phyloP scores from a whole-genome alignment of 2,329 filamentous ascomycete genomes.

The Monilinia polystroma region DNA sequence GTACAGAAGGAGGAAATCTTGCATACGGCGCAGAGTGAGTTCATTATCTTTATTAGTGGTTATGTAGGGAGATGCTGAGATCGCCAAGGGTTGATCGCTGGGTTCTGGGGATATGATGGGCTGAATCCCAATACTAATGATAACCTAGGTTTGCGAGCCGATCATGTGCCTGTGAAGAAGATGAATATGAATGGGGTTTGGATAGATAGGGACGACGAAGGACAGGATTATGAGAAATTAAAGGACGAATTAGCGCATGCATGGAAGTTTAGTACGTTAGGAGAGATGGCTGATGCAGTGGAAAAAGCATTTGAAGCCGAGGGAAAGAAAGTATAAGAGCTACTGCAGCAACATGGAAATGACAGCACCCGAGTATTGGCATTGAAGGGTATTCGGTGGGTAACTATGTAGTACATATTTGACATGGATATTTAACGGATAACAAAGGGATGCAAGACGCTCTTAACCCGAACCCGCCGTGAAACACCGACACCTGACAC shows the following conservation, averaged over 20 bases:
- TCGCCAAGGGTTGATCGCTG: not conserved
- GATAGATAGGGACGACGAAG: conserved; percentile 52
- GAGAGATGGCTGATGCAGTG: conserved; percentile 28
- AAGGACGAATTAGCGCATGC: conserved; percentile 46
- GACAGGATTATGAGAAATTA: conserved; percentile 42
- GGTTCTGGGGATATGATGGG: not conserved
- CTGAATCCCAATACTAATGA: not conserved
- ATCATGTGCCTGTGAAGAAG: conserved; percentile 62
- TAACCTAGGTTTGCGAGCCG: conserved; percentile 52
- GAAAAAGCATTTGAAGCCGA: conserved; percentile 26
- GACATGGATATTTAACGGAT: not conserved
- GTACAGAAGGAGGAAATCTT: conserved; percentile 55
- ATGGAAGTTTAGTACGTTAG: conserved; percentile 58
- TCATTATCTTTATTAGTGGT: not conserved
- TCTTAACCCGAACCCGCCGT: not conserved
- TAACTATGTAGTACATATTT: not conserved
- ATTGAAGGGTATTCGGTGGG: not conserved
- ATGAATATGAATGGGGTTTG: conserved; percentile 58
- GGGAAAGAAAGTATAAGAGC: not conserved
- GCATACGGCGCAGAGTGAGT: conserved; percentile 64
- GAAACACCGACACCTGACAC: conserved; percentile 8
- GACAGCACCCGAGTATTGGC: not conserved
- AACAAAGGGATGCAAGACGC: not conserved
- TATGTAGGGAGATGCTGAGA: not conserved
- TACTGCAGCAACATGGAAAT: not conserved